Conservation (phyloP, 2,329 filamentous ascomycete species). For the Diaporthe humulicola region DNA sequence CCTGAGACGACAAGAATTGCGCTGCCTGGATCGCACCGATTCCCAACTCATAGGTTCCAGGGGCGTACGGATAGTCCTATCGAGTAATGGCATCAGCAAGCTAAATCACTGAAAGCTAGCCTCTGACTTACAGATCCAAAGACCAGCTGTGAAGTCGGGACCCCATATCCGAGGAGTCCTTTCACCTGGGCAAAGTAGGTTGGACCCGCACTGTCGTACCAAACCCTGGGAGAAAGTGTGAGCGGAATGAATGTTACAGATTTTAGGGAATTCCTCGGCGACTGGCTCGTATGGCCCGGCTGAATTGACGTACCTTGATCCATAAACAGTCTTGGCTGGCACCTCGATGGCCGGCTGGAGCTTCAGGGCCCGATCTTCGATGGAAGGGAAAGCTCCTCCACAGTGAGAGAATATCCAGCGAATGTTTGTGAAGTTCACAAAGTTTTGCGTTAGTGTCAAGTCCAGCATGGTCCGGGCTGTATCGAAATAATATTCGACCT, state of each 20-base stretch:
- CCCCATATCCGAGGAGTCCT: background rate
- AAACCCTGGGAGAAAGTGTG: background rate
- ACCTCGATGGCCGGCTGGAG: background rate
- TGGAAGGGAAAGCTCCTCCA: background rate
- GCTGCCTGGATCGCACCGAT: slow-evolving; percentile 2
- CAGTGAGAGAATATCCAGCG: slow-evolving; percentile 8
- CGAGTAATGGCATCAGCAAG: background rate
- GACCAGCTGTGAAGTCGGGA: slow-evolving; percentile 1
- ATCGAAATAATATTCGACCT: background rate
- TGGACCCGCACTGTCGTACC: background rate
- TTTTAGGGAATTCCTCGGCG: background rate
- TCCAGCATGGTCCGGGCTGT: background rate
- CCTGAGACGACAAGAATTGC: background rate
- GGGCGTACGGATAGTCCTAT: background rate
- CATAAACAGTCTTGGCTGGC: background rate
- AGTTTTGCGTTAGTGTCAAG: background rate
- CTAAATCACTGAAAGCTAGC: background rate
- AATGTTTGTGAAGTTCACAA: slow-evolving; percentile 5
- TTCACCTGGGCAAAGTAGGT: slow-evolving; percentile 7
- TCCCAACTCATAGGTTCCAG: background rate
- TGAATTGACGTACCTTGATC: background rate
- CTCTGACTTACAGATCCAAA: background rate
- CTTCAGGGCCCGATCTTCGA: background rate
- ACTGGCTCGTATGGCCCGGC: background rate
- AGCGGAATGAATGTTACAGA: background rate